A percentile compares a stretch with the other conserved stretches of the same genome.
Conservation (phyloP, 228 moss, liverwort and hornwort genomes). For the Sphagnum fallax region DNA sequence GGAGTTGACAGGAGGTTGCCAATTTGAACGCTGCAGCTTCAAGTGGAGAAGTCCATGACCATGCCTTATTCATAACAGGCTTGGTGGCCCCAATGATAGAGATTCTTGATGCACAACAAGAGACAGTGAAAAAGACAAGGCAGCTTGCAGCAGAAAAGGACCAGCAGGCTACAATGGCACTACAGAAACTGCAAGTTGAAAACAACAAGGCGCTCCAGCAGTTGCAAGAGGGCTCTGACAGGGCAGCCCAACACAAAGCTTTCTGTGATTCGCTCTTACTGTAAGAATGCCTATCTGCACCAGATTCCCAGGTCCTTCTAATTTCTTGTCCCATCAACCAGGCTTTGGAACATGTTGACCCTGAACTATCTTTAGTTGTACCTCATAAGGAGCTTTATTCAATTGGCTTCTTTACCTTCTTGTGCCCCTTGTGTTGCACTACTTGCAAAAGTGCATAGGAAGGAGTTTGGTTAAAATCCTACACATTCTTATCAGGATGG, state of each 20-base stretch:
- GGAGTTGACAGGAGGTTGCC: constrained; percentile 23
- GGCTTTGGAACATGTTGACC: not conserved
- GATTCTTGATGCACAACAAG: constrained; percentile 39
- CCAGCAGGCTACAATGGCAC: constrained; percentile 16
- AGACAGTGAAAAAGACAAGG: constrained; percentile 6
- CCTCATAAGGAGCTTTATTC: not conserved
- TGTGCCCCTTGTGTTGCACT: not conserved
- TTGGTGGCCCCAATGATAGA: constrained; percentile 30
- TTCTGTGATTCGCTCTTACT: not conserved
- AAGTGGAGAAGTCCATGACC: constrained; percentile 14
- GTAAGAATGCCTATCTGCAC: not conserved
- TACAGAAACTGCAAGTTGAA: constrained; percentile 27
- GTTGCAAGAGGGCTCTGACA: constrained; percentile 17
- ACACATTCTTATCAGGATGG: not conserved
- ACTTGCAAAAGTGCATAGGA: not conserved
- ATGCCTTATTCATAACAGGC: constrained; percentile 15
- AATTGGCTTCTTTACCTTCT: not conserved
- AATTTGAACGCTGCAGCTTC: constrained; percentile 8
- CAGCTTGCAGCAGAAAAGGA: constrained; percentile 10
- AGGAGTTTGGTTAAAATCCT: not conserved
- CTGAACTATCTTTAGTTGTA: not conserved
- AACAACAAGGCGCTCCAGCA: constrained; percentile 20
- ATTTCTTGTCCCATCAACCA: not conserved
- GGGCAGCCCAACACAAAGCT: constrained; percentile 9
- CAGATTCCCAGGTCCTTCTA: not conserved